Evolutionary conservation across 2,329 filamentous ascomycete species (phyloP).

Genomic region (Stenocarpella maydis): DNA sequence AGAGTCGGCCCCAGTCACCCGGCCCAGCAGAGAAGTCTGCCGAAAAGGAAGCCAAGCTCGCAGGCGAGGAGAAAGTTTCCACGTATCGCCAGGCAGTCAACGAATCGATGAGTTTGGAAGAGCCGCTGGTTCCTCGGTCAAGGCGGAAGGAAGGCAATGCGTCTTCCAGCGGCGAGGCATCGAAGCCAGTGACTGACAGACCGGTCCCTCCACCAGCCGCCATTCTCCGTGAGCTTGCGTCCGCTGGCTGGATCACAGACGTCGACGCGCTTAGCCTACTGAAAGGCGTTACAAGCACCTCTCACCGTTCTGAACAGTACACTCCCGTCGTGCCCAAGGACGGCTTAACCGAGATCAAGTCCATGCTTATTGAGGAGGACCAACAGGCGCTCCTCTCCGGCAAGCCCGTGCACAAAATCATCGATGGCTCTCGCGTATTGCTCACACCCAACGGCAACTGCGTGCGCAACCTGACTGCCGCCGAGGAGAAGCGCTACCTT

Average conservation of each 20-base stretch:
- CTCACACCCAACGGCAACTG: constrained; percentile 81
- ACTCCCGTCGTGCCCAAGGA: constrained; percentile 39
- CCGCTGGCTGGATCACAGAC: constrained; percentile 31
- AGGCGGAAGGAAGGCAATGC: constrained; percentile 31
- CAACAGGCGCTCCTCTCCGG: constrained; percentile 63
- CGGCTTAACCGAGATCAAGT: constrained; percentile 51
- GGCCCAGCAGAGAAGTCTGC: constrained; percentile 2
- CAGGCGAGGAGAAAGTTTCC: constrained; percentile 32
- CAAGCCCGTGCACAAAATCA: constrained; percentile 66
- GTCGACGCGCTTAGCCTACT: constrained; percentile 50
- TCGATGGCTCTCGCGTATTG: constrained; percentile 72
- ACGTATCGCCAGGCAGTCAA: constrained; percentile 36
- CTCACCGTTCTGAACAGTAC: constrained; percentile 45
- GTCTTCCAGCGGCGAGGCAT: constrained; percentile 19
- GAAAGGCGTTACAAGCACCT: constrained; percentile 45
- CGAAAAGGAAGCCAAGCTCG: constrained; percentile 26
- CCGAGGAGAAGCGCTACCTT: constrained; percentile 76
- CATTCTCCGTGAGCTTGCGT: constrained; percentile 35
- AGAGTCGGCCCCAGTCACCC: constrained; percentile 31
- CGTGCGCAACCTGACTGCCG: constrained; percentile 73
- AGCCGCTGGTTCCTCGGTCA: constrained; percentile 26
- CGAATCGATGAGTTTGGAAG: constrained; percentile 35
- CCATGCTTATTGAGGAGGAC: constrained; percentile 62
- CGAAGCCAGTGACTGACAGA: constrained; percentile 28
- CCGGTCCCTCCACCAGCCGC: constrained; percentile 27